Evolutionary conservation across 495 filamentous ascomycete species (phyloP), one percentile per base, ranked within the genome.

Genomic region (Bathelium albidoporum): DNA sequence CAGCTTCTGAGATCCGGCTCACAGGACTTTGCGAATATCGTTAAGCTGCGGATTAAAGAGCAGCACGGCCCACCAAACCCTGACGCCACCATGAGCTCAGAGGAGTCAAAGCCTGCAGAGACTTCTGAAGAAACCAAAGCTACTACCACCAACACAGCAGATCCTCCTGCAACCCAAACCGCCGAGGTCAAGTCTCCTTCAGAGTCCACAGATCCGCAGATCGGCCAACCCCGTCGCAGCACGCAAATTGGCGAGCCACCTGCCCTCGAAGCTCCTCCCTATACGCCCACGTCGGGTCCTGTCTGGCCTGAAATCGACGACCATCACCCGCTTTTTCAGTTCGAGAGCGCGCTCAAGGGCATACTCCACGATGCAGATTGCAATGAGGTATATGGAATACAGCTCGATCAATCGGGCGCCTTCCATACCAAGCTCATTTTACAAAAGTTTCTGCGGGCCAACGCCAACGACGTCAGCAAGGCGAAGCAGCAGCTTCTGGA

Each of bases 371-470:
- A 77, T 34, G 74, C 80, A 9, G 75, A 75, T 31, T 80, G 92
- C 69, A 71, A 74, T 43, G 89, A 94, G 73, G 84, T 95, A 77
- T 96, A 90, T 85, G 91, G 91, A 14, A 82, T 96, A 44, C 69
- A 69, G 29, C 77, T 84, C 36, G 12, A 73, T 83, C 55, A 78
- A n/a, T 36, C 62, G 31, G 55, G 20, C 9, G 29, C 55, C 9
- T 22, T 31, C 26, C 32, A 60, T 78, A 59, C 77, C 77, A 18
- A 75, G 70, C 4, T 95, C 64, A 82, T 96, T 53, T 74, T 95
- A 59, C 90, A 95, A 70, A 96, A 96, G 77, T 96, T 91, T 75
- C 83, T 96, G 32, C 88, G 91, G 62, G 91, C 91, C 68, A 96
- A 95, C 70, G 82, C 85, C 58, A 87, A 89, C 49, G 85, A 93